phyloP scores from a whole-genome alignment of 257 asterid genomes.

The Solanum paucissectum region DNA sequence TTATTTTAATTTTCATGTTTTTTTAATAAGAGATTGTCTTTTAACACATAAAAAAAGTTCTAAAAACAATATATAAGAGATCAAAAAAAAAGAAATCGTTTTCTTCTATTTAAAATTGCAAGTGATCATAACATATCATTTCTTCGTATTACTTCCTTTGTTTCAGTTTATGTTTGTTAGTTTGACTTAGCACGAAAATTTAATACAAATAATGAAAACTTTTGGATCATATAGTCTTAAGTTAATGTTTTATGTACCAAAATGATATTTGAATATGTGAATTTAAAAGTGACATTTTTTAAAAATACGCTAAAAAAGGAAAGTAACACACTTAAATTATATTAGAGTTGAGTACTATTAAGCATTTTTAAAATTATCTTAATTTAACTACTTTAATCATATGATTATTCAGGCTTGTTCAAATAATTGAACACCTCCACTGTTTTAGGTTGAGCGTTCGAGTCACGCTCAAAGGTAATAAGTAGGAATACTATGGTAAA shows the following conservation, averaged over 20 bases:
- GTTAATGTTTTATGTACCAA: background rate
- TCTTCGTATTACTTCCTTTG: background rate
- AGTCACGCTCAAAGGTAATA: background rate
- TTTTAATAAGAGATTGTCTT: background rate
- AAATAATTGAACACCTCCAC: background rate
- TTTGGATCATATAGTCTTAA: background rate
- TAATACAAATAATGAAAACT: no score
- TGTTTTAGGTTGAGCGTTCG: no score
- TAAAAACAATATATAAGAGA: background rate
- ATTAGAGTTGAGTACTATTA: background rate
- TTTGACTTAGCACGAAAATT: background rate
- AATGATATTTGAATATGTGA: background rate
- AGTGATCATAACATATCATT: background rate
- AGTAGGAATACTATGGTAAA: no score
- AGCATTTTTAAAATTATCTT: background rate
- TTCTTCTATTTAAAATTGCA: background rate
- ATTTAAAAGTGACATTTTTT: background rate
- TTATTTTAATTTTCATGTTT: background rate
- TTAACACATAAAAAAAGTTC: background rate
- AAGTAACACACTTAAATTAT: background rate
- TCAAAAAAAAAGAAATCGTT: background rate
- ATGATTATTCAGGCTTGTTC: background rate
- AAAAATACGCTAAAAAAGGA: background rate
- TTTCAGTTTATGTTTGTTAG: background rate
- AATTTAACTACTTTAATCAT: background rate